Evolutionary conservation across 116 monocot genomes (phyloP), one percentile per base, ranked within the genome.

Genomic region (Trichopus zeylanicus): DNA sequence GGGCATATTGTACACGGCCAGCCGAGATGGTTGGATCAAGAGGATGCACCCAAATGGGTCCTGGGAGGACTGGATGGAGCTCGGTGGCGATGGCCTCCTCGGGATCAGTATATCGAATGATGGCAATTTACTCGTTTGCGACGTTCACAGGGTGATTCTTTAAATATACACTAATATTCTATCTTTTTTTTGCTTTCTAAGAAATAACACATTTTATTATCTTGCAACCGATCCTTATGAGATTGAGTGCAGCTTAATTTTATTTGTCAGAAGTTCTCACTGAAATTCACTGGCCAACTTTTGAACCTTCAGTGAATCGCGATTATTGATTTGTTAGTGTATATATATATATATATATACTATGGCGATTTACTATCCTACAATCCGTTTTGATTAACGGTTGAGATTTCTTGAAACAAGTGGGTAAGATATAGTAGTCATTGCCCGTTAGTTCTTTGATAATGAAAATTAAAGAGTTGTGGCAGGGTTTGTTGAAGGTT

Each of bases 21-120:
- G 78, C 4, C 72, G 87, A 67, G 87, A 87, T 57, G 87, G 87
- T 11, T 87, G 87, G 87, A 54, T 87, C 20, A 73, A 67, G 70
- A 69, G 82, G 67, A 67, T 78, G 78, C 69, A 60, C 20, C n/a
- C 52, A 13, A 66, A 79, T 18, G 82, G 82, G 6, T 53, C 78
- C 1, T 82, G 68, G 78, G 87, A 87, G 67, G 34, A 65, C 5
- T 87, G 87, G 87, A 63, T 7, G 67, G 33, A 73, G 53, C 31
- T 78, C 21, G 82, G 78, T n/a, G 78, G 87, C 2, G 12, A 69
- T 7, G 61, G 66, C 0, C 33, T 76, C 25, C 69, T 87, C 5
- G 87, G 87, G 4, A 16, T 87, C 19, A 18, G 78, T 9, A 6
- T 21, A 20, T 75, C 79, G 1, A 23, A 27, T 30, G 31, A 55